A percentile compares a stretch with the other conserved stretches of the same genome.
Evolutionary conservation across 1,284 basidiomycete species (phyloP).

Genomic region (Melampsora larici-populina): DNA sequence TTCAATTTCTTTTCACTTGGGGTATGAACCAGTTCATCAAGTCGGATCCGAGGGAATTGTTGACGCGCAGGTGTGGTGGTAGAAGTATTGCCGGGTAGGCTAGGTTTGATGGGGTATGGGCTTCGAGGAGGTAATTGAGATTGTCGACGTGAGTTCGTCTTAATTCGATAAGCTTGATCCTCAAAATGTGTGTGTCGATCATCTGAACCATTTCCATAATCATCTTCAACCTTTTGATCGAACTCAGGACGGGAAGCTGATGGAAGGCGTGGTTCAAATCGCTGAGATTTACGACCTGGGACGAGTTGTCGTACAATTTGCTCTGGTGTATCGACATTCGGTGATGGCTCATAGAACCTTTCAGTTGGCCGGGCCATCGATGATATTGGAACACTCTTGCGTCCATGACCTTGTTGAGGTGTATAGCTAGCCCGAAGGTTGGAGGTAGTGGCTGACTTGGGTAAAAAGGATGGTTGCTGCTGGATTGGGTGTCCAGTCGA

Average conservation of each 20-base stretch:
- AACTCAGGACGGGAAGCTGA: background rate
- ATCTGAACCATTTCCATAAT: background rate
- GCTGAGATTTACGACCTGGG: background rate
- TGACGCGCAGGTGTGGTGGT: constrained; percentile 23
- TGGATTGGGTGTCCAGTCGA: too few relatives aligned
- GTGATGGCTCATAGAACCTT: constrained; percentile 4
- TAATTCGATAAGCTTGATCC: background rate
- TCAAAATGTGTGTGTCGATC: background rate
- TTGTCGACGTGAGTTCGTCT: constrained; percentile 8
- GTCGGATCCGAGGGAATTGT: constrained; percentile 24
- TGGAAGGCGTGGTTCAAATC: too few relatives aligned
- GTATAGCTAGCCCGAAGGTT: constrained; percentile 16
- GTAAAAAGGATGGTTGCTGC: constrained; percentile 15
- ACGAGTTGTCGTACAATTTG: constrained; percentile 32
- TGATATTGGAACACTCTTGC: constrained; percentile 27
- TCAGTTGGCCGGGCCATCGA: constrained; percentile 6
- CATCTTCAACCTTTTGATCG: background rate
- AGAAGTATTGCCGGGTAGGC: constrained; percentile 15
- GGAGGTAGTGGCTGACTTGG: constrained; percentile 41
- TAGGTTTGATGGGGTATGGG: constrained; percentile 10
- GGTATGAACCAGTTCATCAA: constrained; percentile 37
- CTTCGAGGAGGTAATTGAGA: constrained; percentile 26
- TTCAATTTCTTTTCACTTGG: constrained; percentile 27
- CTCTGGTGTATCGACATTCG: constrained; percentile 28
- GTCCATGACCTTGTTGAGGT: constrained; percentile 14